A percentile compares a stretch with the other conserved stretches of the same genome.
phyloP scores from a whole-genome alignment of 140 eudicot species.

The Anethum foeniculum region DNA sequence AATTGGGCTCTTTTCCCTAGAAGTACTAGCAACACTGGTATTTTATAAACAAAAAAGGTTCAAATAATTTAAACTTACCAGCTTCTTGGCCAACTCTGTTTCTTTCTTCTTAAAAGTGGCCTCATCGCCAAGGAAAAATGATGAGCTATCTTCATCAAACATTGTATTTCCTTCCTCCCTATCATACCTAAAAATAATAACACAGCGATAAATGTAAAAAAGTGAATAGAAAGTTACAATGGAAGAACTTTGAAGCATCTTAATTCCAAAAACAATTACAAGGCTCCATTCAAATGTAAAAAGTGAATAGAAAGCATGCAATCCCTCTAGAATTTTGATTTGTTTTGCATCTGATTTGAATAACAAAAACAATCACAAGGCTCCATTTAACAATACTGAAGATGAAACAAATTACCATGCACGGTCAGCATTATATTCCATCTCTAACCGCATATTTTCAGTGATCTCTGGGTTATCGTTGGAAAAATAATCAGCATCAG shows the following conservation, averaged over 20 bases:
- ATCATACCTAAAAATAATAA: slow-evolving; percentile 66
- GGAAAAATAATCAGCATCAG: slow-evolving; percentile 21
- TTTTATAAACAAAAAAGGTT: not conserved
- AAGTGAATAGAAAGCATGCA: not conserved
- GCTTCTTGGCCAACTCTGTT: slow-evolving; percentile 64
- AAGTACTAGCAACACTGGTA: not conserved
- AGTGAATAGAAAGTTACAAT: not conserved
- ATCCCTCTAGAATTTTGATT: not conserved
- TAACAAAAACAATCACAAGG: not conserved
- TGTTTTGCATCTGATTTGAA: not conserved
- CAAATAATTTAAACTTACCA: slow-evolving; percentile 36
- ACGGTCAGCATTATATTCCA: slow-evolving; percentile 93
- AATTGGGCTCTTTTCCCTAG: not conserved
- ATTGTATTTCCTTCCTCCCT: slow-evolving; percentile 77
- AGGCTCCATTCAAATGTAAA: no score
- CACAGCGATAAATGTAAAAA: not conserved
- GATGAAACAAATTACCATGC: slow-evolving; percentile 52
- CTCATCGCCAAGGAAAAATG: slow-evolving; percentile 68
- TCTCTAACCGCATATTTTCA: slow-evolving; percentile 76
- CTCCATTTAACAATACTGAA: not conserved
- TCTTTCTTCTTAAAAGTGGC: slow-evolving; percentile 81
- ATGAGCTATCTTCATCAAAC: slow-evolving; percentile 70
- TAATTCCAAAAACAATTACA: no score
- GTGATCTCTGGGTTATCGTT: slow-evolving; percentile 52
- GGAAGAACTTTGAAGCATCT: not conserved